phyloP scores from a whole-genome alignment of 1,284 basidiomycete genomes.

The Cryptococcus sp. region DNA sequence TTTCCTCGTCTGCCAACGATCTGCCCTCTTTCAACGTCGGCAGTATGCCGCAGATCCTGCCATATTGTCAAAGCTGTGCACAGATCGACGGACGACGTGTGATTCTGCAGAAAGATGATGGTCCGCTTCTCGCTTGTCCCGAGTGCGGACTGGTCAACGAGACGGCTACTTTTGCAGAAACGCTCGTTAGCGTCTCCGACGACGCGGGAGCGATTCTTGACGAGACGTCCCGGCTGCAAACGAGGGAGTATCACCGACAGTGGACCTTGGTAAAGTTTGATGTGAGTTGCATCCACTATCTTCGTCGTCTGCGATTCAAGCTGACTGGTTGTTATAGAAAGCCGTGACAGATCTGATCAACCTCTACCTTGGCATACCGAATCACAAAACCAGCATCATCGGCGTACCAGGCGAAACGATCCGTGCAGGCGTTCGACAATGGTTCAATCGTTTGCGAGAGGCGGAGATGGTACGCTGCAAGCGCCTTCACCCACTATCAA shows the following conservation, averaged over 20 bases:
- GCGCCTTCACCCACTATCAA: background rate
- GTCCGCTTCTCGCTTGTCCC: conserved; percentile 21
- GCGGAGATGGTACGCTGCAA: conserved; percentile 8
- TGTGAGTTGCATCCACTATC: conserved; percentile 6
- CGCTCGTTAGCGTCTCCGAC: conserved; percentile 16
- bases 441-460: conserved; percentile 18
- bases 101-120: conserved; percentile 1
- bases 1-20: no score
- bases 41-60: background rate
- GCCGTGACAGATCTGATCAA: conserved; percentile 16
- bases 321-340: conserved; percentile 8
- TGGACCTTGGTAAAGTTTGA: conserved; percentile 10
- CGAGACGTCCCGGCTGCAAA: conserved; percentile 7
- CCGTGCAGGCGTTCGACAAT: conserved; percentile 11
- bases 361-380: conserved; percentile 18
- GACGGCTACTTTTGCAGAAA: conserved; percentile 15
- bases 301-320: background rate
- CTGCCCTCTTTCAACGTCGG: no score
- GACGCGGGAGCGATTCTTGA: conserved; percentile 22
- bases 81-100: conserved; percentile 5
- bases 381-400: conserved; percentile 16
- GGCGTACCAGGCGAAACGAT: conserved; percentile 8
- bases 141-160: conserved; percentile 33
- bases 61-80: background rate
- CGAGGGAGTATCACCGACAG: background rate